These are phyloP conservation scores for Sporothrix globosa DNA, from an alignment of 2,329 filamentous ascomycete genomes.

Conservation along the genomic window DNA sequence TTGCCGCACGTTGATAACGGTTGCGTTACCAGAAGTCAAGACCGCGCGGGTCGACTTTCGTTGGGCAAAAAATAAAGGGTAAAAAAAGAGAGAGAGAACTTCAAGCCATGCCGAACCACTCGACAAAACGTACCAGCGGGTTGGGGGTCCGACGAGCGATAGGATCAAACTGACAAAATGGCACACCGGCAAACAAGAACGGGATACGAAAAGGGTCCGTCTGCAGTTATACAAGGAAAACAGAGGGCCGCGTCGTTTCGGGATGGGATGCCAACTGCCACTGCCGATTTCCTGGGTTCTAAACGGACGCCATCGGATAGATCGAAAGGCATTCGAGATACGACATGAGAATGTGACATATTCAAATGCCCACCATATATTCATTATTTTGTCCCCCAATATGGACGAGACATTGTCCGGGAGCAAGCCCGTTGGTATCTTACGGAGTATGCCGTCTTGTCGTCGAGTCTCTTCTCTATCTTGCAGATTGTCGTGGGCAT, in stretches of 20 bases:
- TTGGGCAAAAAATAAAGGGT: neutral
- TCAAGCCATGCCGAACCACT: neutral
- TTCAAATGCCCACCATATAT: neutral
- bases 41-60: neutral
- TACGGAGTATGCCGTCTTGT: neutral
- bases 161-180: constrained; percentile 1
- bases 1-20: neutral
- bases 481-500: neutral
- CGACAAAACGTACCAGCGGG: neutral
- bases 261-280: neutral
- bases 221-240: constrained; percentile 11
- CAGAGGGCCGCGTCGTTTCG: neutral
- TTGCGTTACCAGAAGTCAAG: neutral
- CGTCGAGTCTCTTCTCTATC: neutral
- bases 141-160: neutral
- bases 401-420: neutral
- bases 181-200: neutral
- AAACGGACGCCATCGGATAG: constrained; percentile 6
- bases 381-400: neutral
- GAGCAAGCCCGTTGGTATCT: neutral
- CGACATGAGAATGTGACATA: neutral
- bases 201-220: neutral
- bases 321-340: neutral
- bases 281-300: constrained; percentile 11
- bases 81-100: neutral